Conservation (phyloP, 2,329 filamentous ascomycete genomes). For the Parafenestella ontariensis region DNA sequence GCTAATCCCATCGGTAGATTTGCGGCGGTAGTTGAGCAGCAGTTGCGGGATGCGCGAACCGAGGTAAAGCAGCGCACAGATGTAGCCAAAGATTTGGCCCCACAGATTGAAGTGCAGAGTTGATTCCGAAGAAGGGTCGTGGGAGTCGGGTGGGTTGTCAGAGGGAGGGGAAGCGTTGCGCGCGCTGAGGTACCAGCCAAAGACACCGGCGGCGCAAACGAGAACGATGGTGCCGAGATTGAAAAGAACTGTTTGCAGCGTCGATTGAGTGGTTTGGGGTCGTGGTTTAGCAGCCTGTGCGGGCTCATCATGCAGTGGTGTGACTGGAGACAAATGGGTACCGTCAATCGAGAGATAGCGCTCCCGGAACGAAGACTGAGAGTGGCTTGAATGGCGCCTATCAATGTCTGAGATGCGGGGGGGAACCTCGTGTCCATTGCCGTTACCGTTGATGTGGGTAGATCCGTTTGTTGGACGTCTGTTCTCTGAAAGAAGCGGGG, state of each 20-base stretch:
- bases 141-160: constrained; percentile 47
- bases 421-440: constrained; percentile 28
- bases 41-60: constrained; percentile 89
- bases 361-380: constrained; percentile 49
- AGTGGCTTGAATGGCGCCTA: constrained; percentile 40
- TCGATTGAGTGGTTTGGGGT: constrained; percentile 50
- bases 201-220: constrained; percentile 81
- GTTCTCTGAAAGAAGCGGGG: constrained; percentile 43
- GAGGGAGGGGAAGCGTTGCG: constrained; percentile 35
- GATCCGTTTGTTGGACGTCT: constrained; percentile 33
- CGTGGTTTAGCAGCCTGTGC: constrained; percentile 46
- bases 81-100: constrained; percentile 92
- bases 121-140: constrained; percentile 35
- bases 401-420: constrained; percentile 47
- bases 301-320: constrained; percentile 68
- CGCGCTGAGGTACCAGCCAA: constrained; percentile 80
- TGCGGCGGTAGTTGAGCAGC: constrained; percentile 88
- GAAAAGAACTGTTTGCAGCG: constrained; percentile 68
- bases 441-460: constrained; percentile 22
- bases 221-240: constrained; percentile 79
- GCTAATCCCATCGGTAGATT: constrained; percentile 90
- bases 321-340: constrained; percentile 78
- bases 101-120: constrained; percentile 72
- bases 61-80: constrained; percentile 89
- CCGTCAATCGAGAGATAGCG: constrained; percentile 66